phyloP scores from a whole-genome alignment of 768 basidiomycete species.

The Hygrophorus pudorinus region DNA sequence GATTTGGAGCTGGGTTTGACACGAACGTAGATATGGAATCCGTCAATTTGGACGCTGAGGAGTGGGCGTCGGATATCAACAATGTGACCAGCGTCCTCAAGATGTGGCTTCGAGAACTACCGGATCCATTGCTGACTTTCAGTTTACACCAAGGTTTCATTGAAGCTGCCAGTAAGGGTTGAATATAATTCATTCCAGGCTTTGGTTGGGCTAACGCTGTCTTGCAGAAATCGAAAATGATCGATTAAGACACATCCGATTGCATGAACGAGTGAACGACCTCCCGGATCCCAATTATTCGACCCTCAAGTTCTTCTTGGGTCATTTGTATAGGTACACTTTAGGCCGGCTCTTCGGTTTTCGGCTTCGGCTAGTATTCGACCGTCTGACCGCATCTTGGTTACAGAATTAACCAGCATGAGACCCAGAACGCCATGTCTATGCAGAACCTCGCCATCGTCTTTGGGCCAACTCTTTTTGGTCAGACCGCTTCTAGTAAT shows the following conservation, averaged over 20 bases:
- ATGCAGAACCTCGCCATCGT: slow-evolving; percentile 91
- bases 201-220: not conserved
- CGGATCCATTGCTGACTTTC: slow-evolving; percentile 84
- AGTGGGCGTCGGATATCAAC: slow-evolving; percentile 93
- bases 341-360: too few species aligned
- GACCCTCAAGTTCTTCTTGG: slow-evolving; percentile 90
- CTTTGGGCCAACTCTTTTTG: slow-evolving; percentile 95
- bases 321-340: slow-evolving; percentile 80
- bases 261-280: slow-evolving; percentile 97
- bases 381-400: not conserved
- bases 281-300: slow-evolving; percentile 99
- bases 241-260: slow-evolving; percentile 84
- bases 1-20: slow-evolving; percentile 3
- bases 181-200: not conserved
- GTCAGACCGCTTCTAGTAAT: slow-evolving; percentile 33
- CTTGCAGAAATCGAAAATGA: slow-evolving; percentile 81
- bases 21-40: slow-evolving; percentile 58
- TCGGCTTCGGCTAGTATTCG: not conserved
- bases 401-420: slow-evolving; percentile 61
- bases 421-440: slow-evolving; percentile 82
- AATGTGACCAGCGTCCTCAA: slow-evolving; percentile 92
- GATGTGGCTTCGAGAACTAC: slow-evolving; percentile 92
- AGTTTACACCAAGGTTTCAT: slow-evolving; percentile 86
- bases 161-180: slow-evolving; percentile 80
- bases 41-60: slow-evolving; percentile 78